These are phyloP conservation scores for Alternaria atra DNA, from an alignment of 2,329 filamentous ascomycete species.

Conservation along the genomic window DNA sequence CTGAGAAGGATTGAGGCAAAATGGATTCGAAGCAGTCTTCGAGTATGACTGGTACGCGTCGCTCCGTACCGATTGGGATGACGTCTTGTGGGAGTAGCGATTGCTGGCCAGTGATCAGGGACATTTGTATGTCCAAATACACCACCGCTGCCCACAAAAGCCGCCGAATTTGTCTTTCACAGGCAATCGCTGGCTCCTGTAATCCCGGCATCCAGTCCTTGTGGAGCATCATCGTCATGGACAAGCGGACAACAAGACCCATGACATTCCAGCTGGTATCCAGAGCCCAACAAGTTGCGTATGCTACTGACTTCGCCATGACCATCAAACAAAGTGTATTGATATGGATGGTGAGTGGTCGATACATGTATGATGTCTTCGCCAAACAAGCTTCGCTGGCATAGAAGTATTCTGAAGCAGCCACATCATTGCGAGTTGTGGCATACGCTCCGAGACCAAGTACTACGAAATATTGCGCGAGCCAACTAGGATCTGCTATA, in stretches of 20 bases:
- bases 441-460: constrained; percentile 33
- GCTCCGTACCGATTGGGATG: background rate
- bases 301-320: constrained; percentile 32
- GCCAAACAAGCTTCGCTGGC: constrained; percentile 34
- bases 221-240: constrained; percentile 30
- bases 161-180: background rate
- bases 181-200: background rate
- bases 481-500: constrained; percentile 21
- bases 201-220: constrained; percentile 23
- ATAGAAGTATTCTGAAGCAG: constrained; percentile 27
- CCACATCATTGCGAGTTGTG: background rate
- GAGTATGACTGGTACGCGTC: background rate
- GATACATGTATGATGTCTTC: constrained; percentile 32
- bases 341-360: constrained; percentile 22
- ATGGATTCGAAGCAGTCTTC: background rate
- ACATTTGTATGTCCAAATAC: background rate
- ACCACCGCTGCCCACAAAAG: background rate
- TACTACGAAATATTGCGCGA: constrained; percentile 28
- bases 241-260: constrained; percentile 28
- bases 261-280: constrained; percentile 34
- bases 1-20: background rate
- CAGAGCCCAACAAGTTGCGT: constrained; percentile 34
- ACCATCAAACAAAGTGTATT: constrained; percentile 33
- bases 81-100: background rate
- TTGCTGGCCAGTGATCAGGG: background rate